phyloP scores from a whole-genome alignment of 306 rosid genomes.

The Medicago lupulina region DNA sequence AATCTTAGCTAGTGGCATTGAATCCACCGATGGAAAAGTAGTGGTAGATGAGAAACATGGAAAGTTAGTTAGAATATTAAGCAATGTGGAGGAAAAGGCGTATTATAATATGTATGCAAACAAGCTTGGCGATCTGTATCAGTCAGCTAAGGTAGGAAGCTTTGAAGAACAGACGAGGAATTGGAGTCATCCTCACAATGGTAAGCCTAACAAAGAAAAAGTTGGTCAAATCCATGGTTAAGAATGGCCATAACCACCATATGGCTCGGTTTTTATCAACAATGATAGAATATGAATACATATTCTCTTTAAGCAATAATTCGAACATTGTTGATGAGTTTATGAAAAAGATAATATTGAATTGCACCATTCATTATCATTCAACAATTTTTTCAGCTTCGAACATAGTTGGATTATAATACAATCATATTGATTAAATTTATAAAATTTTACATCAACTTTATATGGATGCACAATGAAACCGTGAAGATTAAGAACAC shows the following conservation, averaged over 20 bases:
- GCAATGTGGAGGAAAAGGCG: constrained; percentile 46
- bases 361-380: neutral
- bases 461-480: no score
- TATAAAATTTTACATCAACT: no score
- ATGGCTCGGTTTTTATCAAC: neutral
- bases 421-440: no score
- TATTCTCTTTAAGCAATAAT: neutral
- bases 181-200: constrained; percentile 54
- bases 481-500: no score
- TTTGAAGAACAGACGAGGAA: constrained; percentile 61
- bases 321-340: neutral
- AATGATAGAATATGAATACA: neutral
- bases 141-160: constrained; percentile 73
- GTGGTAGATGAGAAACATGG: constrained; percentile 57
- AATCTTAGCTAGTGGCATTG: constrained; percentile 64
- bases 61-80: constrained; percentile 64
- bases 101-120: constrained; percentile 56
- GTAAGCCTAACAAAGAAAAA: neutral
- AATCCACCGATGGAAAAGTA: constrained; percentile 70
- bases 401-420: no score
- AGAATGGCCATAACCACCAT: neutral
- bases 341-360: neutral
- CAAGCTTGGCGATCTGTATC: constrained; percentile 53
- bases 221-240: neutral
- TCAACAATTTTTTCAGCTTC: neutral